Evolutionary conservation across 352 stramenopile genomes (phyloP).

Genomic region (Phytophthora quininea): DNA sequence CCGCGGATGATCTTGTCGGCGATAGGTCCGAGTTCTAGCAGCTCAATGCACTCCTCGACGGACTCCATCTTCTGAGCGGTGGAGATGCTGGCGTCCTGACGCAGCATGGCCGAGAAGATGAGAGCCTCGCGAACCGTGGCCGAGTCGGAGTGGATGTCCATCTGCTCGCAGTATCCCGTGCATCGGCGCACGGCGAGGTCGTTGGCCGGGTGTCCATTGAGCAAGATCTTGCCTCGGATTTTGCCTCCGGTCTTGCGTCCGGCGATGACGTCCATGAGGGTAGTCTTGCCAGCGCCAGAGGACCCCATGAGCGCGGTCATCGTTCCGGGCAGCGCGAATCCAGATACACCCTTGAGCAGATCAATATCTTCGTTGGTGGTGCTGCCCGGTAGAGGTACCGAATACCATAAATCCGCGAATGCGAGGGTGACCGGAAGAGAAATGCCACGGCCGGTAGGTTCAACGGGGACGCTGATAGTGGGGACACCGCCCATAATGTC

Average conservation of each 20-base stretch:
- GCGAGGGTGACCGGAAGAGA: constrained; percentile 37
- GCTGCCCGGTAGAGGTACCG: constrained; percentile 33
- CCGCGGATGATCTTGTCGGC: constrained; percentile 45
- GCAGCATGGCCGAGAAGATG: constrained; percentile 83
- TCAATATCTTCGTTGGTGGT: constrained; percentile 35
- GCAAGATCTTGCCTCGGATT: constrained; percentile 68
- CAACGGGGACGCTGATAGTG: constrained; percentile 19
- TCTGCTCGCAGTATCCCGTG: constrained; percentile 24
- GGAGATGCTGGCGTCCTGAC: constrained; percentile 41
- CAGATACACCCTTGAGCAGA: constrained; percentile 51
- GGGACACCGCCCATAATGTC: constrained; percentile 15
- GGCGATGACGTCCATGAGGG: constrained; percentile 31
- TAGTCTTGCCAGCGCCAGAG: constrained; percentile 73
- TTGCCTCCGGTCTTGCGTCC: constrained; percentile 30
- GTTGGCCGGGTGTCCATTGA: constrained; percentile 81
- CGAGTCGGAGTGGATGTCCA: constrained; percentile 21
- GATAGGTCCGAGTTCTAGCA: constrained; percentile 34
- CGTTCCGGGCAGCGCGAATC: constrained; percentile 44
- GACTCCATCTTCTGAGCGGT: constrained; percentile 38
- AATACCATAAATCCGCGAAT: constrained; percentile 53
- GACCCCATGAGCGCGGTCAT: constrained; percentile 64
- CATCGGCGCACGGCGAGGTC: constrained; percentile 35
- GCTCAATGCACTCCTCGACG: constrained; percentile 36
- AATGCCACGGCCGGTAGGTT: constrained; percentile 27
- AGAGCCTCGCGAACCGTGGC: constrained; percentile 87